phyloP scores from a whole-genome alignment of 2,329 filamentous ascomycete genomes.

The Septoria linicola region DNA sequence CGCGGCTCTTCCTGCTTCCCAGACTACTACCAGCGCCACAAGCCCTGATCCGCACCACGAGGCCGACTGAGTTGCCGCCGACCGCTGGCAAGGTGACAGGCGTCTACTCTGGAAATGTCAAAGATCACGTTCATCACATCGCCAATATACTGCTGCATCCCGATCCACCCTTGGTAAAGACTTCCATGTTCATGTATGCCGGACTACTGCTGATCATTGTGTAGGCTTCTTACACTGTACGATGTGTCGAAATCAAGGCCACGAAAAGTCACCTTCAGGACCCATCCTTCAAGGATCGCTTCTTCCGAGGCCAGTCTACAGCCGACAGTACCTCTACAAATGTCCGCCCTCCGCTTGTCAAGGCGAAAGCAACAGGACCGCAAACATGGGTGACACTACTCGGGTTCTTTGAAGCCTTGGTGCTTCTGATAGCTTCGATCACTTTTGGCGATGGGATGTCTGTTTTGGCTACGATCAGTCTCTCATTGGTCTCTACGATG shows the following conservation, averaged over 20 bases:
- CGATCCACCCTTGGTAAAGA: background rate
- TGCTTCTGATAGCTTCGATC: constrained; percentile 48
- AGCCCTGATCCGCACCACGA: constrained; percentile 48
- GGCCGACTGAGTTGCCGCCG: constrained; percentile 45
- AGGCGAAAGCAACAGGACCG: constrained; percentile 48
- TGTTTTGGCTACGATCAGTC: constrained; percentile 47
- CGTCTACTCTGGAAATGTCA: constrained; percentile 50
- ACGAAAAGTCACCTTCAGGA: background rate
- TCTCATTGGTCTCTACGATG: constrained; percentile 51
- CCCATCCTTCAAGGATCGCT: constrained; percentile 25
- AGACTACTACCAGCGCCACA: constrained; percentile 53
- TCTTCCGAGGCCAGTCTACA: constrained; percentile 40
- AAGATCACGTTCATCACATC: constrained; percentile 50
- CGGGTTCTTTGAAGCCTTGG: constrained; percentile 45
- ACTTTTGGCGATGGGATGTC: constrained; percentile 52
- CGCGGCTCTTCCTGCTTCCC: constrained; percentile 51
- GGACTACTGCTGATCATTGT: background rate
- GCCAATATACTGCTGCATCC: constrained; percentile 46
- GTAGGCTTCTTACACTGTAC: constrained; percentile 25
- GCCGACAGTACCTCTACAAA: no score
- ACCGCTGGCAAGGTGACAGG: constrained; percentile 45
- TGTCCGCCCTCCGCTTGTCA: constrained; percentile 34
- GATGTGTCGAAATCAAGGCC: constrained; percentile 33
- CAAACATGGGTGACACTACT: constrained; percentile 48
- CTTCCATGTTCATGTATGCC: no score